Percentiles rank a stretch among this genome's conserved stretches.
Conservation (phyloP, 805 yeast species). For the Metschnikowia continentalis region DNA sequence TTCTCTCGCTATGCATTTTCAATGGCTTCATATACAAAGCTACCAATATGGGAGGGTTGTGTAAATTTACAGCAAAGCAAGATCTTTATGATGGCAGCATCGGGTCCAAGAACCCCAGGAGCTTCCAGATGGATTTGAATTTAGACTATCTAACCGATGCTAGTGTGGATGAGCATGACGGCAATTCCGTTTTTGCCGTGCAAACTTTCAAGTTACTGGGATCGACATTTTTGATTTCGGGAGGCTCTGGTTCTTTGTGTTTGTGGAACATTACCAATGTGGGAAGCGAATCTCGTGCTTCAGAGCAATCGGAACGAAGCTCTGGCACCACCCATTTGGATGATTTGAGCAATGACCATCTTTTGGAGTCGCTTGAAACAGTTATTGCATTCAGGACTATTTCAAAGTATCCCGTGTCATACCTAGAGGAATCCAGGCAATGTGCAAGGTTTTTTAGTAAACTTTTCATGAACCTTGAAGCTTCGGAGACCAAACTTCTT, state of each 20-base stretch:
- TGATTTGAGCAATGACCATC: slow-evolving; percentile 49
- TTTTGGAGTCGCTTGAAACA: slow-evolving; percentile 58
- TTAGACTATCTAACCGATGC: not conserved
- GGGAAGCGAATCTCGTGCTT: slow-evolving; percentile 14
- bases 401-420: slow-evolving; percentile 63
- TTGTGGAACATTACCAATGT: slow-evolving; percentile 58
- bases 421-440: slow-evolving; percentile 73
- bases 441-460: slow-evolving; percentile 75
- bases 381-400: slow-evolving; percentile 73
- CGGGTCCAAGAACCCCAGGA: not conserved
- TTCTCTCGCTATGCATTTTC: slow-evolving; percentile 56
- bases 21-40: slow-evolving; percentile 62
- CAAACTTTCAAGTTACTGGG: slow-evolving; percentile 40
- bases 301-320: not conserved
- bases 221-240: slow-evolving; percentile 52
- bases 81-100: slow-evolving; percentile 8
- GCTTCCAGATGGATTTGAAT: slow-evolving; percentile 8
- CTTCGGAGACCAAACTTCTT: slow-evolving; percentile 57
- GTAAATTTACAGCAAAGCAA: slow-evolving; percentile 24
- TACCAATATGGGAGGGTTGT: slow-evolving; percentile 42
- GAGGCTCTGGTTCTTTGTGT: slow-evolving; percentile 68
- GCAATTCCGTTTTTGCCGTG: slow-evolving; percentile 49
- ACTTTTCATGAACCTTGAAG: slow-evolving; percentile 65
- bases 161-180: slow-evolving; percentile 9
- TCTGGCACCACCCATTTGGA: not conserved